Evolutionary conservation across 2,329 filamentous ascomycete species (phyloP).

Genomic region (Colletotrichum australisinense): DNA sequence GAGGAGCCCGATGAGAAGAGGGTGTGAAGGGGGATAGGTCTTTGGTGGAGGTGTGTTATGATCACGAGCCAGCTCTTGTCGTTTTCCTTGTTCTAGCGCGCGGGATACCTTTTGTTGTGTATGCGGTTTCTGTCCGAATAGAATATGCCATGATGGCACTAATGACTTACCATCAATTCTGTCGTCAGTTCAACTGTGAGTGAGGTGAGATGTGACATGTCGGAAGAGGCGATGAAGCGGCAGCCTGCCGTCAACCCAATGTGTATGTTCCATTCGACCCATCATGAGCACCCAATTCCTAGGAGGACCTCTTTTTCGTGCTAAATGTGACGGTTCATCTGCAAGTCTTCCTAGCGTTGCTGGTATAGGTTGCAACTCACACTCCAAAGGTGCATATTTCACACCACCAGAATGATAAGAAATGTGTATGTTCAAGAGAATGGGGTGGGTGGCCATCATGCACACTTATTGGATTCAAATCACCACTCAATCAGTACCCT

Average conservation of each 20-base stretch:
- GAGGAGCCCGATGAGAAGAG: background rate
- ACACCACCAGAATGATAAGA: background rate
- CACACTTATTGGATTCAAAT: background rate
- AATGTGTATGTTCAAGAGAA: background rate
- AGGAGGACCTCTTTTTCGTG: background rate
- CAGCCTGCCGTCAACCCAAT: background rate
- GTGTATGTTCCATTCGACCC: background rate
- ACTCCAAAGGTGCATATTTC: background rate
- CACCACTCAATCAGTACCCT: background rate
- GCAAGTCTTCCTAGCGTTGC: background rate
- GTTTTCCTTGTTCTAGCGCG: background rate
- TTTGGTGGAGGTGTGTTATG: background rate
- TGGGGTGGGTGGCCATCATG: background rate
- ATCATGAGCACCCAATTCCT: background rate
- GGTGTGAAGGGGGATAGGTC: background rate
- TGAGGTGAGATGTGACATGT: background rate
- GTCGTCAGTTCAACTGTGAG: background rate
- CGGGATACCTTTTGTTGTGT: background rate
- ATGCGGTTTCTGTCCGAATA: background rate
- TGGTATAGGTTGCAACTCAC: background rate
- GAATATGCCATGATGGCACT: background rate
- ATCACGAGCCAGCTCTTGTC: constrained; percentile 1
- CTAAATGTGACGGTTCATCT: background rate
- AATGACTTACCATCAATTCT: background rate
- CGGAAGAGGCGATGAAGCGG: background rate